Base-by-base conservation (phyloP, 2,329 filamentous ascomycete species). In the Cladophialophora immunda region DNA sequence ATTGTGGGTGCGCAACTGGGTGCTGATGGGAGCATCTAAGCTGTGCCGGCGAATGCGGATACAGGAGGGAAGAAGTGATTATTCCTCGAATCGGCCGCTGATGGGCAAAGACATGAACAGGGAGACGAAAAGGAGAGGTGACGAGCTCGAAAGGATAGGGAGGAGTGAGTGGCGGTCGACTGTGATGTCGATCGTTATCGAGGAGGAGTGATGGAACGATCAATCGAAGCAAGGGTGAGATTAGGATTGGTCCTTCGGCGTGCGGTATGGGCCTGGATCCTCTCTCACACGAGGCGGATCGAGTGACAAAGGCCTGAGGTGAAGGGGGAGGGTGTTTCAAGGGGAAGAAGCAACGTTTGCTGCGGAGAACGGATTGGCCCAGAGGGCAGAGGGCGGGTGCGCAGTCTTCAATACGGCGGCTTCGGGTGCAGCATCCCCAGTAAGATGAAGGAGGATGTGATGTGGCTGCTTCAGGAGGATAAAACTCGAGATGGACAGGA, bases 281-380 rank as follows among this genome's bases (percentile, higher is more conserved):
- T 50, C 32, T 38, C 47, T 36, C 58, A 32, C 19, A 53, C 41
- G 58, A 61, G 58, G 58, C 45, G 27, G 45, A 52, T 15, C 25
- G 29, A 41, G 57, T 19, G 45, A 54, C 47, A 36, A 59, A 53
- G n/a, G 41, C 7, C 1, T 30, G 22, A 45, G 45, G 32, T 61
- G 58, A 63, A 52, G 63, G 29, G 19, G 47, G 25, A 13, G 41
- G 41, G n/a, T 67, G 60, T 63, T 67, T 67, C 65, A 63, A 63
- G 64, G 59, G 65, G 36, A 32, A 58, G 45, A 62, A 56, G 45
- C 32, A 30, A 56, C 41, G 15, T 22, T 19, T 41, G 62, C 55
- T 38, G 22, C 30, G 19, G 53, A 50, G 56, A 47, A 17, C n/a
- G 32, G 22, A 30, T 50, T 27, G 34, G 19, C 22, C 45, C 45